Percentiles rank a stretch among this genome's conserved stretches.
These are phyloP conservation scores for Melampsora larici-populina DNA, from an alignment of 1,284 basidiomycete species.

Conservation along the genomic window DNA sequence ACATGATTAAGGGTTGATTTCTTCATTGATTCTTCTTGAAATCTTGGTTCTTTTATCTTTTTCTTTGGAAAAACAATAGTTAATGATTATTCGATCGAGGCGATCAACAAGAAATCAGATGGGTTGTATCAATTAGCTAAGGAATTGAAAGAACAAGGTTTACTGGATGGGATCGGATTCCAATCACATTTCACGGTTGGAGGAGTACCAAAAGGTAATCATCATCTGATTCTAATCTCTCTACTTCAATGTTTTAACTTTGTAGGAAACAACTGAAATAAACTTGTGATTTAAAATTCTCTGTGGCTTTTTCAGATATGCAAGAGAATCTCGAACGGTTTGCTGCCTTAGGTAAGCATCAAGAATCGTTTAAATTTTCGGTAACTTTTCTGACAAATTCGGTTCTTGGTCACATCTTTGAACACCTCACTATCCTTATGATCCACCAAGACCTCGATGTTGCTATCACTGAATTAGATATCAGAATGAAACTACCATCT, in stretches of 20 bases:
- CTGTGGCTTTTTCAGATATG: neutral
- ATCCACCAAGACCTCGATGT: constrained; percentile 9
- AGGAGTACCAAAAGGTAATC: constrained; percentile 10
- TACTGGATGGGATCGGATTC: constrained; percentile 25
- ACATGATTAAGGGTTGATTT: too few relatives aligned
- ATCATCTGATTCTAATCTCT: too few relatives aligned
- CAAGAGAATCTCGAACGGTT: constrained; percentile 16
- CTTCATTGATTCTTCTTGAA: too few relatives aligned
- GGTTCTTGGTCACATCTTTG: neutral
- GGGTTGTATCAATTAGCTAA: neutral
- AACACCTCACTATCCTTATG: neutral
- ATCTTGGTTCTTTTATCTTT: too few relatives aligned
- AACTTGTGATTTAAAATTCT: too few relatives aligned
- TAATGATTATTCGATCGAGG: constrained; percentile 12
- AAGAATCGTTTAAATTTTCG: too few relatives aligned
- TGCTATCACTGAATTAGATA: constrained; percentile 26
- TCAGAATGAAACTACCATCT: constrained; percentile 8
- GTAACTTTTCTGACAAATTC: neutral
- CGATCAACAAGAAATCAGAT: constrained; percentile 8
- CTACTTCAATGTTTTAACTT: too few relatives aligned
- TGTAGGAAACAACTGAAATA: too few relatives aligned
- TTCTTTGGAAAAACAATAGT: neutral
- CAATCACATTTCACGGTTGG: constrained; percentile 13
- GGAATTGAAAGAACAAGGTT: neutral
- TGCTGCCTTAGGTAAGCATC: neutral